These are phyloP conservation scores for Trebouxia sp. DNA, from an alignment of 139 green algal species.

Conservation along the genomic window DNA sequence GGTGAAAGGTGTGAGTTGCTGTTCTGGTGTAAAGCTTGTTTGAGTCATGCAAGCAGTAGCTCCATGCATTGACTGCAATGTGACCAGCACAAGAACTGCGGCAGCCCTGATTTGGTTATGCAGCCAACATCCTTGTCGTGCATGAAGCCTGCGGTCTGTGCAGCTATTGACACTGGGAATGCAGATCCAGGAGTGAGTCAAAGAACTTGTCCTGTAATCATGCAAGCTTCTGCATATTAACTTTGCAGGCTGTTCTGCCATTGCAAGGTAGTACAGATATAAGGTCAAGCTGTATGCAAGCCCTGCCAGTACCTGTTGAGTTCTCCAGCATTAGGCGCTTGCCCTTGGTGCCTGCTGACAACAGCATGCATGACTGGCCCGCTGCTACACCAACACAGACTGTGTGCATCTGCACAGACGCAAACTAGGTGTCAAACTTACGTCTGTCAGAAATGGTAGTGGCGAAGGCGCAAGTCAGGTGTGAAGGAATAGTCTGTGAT, in stretches of 20 bases:
- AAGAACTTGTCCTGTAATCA: no score
- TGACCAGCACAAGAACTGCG: not conserved
- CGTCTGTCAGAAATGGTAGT: not conserved
- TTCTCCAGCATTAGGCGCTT: slow-evolving; percentile 89
- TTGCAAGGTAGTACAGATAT: no score
- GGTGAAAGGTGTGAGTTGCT: not conserved
- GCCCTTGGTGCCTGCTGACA: slow-evolving; percentile 76
- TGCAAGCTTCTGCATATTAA: no score
- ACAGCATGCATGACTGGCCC: slow-evolving; percentile 85
- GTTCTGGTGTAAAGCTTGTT: not conserved
- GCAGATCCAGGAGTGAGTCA: no score
- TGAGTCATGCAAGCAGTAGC: not conserved
- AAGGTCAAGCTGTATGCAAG: not conserved
- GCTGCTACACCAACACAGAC: slow-evolving; percentile 65
- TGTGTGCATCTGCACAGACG: slow-evolving; percentile 42
- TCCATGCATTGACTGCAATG: not conserved
- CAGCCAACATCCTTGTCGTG: no score
- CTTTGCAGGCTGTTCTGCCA: no score
- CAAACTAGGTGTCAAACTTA: not conserved
- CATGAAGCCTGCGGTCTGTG: no score
- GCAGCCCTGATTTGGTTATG: no score
- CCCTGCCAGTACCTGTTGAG: slow-evolving; percentile 62
- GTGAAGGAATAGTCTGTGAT: no score
- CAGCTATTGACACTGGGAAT: no score
- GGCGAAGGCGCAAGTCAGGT: not conserved